Percentiles rank a stretch among this genome's conserved stretches.
These are phyloP conservation scores for Coniella lustricola DNA, from an alignment of 2,329 filamentous ascomycete species.

Conservation along the genomic window DNA sequence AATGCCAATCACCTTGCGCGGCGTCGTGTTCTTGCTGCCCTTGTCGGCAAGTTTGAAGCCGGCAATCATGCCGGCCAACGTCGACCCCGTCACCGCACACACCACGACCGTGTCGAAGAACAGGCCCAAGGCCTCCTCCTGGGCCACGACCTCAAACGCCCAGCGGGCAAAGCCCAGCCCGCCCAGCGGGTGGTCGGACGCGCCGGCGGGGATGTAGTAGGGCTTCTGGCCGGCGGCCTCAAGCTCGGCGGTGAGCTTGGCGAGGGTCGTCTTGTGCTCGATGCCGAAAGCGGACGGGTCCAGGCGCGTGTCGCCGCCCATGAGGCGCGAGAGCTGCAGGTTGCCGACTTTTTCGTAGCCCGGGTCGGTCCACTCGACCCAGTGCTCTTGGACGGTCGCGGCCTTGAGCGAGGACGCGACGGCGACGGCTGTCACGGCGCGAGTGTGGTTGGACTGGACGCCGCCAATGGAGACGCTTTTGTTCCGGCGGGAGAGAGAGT, in stretches of 20 bases:
- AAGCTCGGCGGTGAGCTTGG: constrained; percentile 47
- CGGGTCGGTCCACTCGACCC: constrained; percentile 55
- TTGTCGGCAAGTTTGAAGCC: constrained; percentile 60
- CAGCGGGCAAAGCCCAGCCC: constrained; percentile 65
- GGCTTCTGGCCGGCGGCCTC: constrained; percentile 48
- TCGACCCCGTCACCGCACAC: constrained; percentile 65
- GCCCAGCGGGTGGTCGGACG: constrained; percentile 62
- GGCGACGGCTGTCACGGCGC: constrained; percentile 58
- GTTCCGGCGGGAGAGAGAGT: too few species aligned
- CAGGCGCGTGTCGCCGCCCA: constrained; percentile 58
- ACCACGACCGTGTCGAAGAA: constrained; percentile 64
- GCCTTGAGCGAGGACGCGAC: constrained; percentile 49
- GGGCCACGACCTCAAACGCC: constrained; percentile 60
- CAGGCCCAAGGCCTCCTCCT: constrained; percentile 53
- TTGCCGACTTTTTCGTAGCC: constrained; percentile 62
- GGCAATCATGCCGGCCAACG: constrained; percentile 64
- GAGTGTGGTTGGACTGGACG: constrained; percentile 64
- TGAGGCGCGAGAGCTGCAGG: constrained; percentile 61
- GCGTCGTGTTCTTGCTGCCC: constrained; percentile 32
- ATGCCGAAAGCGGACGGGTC: constrained; percentile 59
- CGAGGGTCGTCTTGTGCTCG: constrained; percentile 57
- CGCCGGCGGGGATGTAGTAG: constrained; percentile 67
- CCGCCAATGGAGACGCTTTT: constrained; percentile 54
- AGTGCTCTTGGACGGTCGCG: constrained; percentile 58
- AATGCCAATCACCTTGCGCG: constrained; percentile 57